These are phyloP conservation scores for Chaetomiaceae sp. DNA, from an alignment of 2,329 filamentous ascomycete genomes.

Conservation along the genomic window DNA sequence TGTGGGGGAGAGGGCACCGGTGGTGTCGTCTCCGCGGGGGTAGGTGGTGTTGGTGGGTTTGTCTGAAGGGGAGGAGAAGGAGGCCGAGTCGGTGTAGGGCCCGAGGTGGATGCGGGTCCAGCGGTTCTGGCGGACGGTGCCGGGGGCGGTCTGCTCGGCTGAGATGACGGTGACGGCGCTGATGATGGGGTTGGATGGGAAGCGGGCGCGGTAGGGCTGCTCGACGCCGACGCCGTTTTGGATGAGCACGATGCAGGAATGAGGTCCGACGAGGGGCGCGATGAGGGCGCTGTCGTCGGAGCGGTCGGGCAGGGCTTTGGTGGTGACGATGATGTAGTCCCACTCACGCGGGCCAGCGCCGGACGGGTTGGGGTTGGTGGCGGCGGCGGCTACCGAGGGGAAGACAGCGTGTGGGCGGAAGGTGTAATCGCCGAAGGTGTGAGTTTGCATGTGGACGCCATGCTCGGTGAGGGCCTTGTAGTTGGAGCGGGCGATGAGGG, in stretches of 20 bases:
- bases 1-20: slow-evolving; percentile 11
- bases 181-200: slow-evolving; percentile 56
- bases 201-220: slow-evolving; percentile 58
- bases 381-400: slow-evolving; percentile 55
- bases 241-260: slow-evolving; percentile 60
- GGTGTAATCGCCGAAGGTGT: slow-evolving; percentile 61
- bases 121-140: slow-evolving; percentile 63
- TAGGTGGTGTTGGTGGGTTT: background rate
- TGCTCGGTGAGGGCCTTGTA: slow-evolving; percentile 57
- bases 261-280: slow-evolving; percentile 52
- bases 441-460: slow-evolving; percentile 62
- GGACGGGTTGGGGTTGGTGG: slow-evolving; percentile 24
- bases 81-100: slow-evolving; percentile 51
- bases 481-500: slow-evolving; percentile 70
- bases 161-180: slow-evolving; percentile 67
- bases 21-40: slow-evolving; percentile 10
- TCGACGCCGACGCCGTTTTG: slow-evolving; percentile 71
- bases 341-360: slow-evolving; percentile 20
- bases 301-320: slow-evolving; percentile 63
- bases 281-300: slow-evolving; percentile 59
- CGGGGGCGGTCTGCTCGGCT: slow-evolving; percentile 60
- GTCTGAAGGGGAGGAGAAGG: background rate
- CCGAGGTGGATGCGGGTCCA: slow-evolving; percentile 71
- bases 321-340: slow-evolving; percentile 66
- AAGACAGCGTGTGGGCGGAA: slow-evolving; percentile 62